These are phyloP conservation scores for Cantharellus cinnabarinus DNA, from an alignment of 768 basidiomycete genomes.

Conservation along the genomic window DNA sequence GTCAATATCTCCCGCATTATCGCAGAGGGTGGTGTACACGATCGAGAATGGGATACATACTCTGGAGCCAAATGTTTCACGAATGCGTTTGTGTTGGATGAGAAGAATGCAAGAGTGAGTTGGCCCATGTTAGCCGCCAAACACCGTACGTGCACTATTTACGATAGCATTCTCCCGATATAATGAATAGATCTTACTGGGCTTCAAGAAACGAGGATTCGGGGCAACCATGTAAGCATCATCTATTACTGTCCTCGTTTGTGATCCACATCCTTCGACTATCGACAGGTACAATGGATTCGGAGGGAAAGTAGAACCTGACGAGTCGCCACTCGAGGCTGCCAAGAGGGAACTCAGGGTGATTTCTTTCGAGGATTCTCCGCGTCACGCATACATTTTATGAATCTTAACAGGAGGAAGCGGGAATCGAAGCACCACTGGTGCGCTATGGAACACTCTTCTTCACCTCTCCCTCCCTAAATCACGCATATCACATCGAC, in stretches of 20 bases:
- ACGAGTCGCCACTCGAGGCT: constrained; percentile 46
- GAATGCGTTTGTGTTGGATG: not conserved
- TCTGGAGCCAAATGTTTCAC: not conserved
- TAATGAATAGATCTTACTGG: constrained; percentile 13
- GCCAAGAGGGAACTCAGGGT: constrained; percentile 40
- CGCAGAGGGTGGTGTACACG: not conserved
- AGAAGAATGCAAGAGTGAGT: not conserved
- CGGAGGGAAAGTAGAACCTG: constrained; percentile 66
- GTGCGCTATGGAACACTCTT: constrained; percentile 41
- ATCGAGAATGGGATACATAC: not conserved
- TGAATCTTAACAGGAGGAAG: constrained; percentile 45
- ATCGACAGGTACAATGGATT: constrained; percentile 61
- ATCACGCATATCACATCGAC: constrained; percentile 51
- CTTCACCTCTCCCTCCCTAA: constrained; percentile 33
- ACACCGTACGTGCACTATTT: too few species aligned
- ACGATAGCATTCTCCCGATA: too few species aligned
- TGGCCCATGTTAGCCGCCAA: too few species aligned
- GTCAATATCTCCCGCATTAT: not conserved
- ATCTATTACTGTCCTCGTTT: not conserved
- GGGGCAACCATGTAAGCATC: constrained; percentile 8
- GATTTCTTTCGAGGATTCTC: constrained; percentile 11
- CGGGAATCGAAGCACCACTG: constrained; percentile 50
- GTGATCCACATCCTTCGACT: not conserved
- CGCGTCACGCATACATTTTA: constrained; percentile 14
- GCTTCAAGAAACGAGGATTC: constrained; percentile 16